Conservation (phyloP, 208 protist species). For the Acanthamoeba castellanii region DNA sequence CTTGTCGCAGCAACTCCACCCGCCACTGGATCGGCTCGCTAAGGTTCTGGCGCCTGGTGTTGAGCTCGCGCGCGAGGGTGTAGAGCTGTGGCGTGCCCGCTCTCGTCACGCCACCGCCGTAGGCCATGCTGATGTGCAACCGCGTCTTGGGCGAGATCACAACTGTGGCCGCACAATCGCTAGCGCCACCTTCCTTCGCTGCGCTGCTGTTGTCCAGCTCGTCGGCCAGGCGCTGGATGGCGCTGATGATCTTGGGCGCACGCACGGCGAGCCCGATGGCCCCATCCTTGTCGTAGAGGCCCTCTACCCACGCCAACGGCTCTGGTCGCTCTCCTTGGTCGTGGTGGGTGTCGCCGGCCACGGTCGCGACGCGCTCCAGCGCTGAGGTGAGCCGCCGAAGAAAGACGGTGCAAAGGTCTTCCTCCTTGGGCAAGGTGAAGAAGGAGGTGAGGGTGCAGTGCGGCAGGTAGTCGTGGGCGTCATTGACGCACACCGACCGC, state of each 20-base stretch:
- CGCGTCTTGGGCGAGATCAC: conserved; percentile 17
- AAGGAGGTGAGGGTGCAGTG: conserved; percentile 52
- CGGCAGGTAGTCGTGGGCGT: conserved; percentile 51
- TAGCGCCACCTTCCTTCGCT: neutral
- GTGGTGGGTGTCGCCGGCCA: neutral
- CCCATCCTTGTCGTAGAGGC: neutral
- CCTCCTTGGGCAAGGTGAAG: neutral
- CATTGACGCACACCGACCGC: neutral
- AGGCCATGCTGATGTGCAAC: conserved; percentile 63
- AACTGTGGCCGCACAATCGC: neutral
- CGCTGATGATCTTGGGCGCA: neutral
- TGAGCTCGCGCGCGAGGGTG: neutral
- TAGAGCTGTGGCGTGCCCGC: neutral
- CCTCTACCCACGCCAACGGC: neutral
- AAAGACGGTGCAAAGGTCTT: neutral
- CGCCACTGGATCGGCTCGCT: neutral
- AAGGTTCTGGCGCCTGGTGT: neutral
- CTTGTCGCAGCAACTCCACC: conserved; percentile 10
- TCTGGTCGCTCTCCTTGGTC: neutral
- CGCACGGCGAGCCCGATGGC: conserved; percentile 12
- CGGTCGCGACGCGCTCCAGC: neutral
- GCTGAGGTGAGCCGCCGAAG: neutral
- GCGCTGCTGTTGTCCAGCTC: neutral
- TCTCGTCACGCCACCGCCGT: neutral
- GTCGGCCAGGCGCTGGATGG: neutral